Base-by-base conservation (phyloP, 116 monocot species). In the Papilionanthe hybrid region DNA sequence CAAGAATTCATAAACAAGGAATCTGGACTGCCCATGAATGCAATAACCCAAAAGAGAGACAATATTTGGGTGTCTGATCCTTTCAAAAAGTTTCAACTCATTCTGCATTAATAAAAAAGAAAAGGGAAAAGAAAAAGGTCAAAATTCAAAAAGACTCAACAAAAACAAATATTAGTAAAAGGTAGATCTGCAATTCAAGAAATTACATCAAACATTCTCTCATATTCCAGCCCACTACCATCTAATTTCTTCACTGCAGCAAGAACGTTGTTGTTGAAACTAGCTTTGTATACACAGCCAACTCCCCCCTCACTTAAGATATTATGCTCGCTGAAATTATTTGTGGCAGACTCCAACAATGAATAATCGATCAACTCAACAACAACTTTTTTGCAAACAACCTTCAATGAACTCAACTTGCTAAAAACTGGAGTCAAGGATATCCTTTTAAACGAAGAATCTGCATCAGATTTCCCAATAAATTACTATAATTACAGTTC, bases 1-100 rank as follows among this genome's bases (percentile, higher is more conserved):
- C 93, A 95, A 90, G 60, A 93, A 83, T 55, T 95, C 93, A 58
- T 99, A 99, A 25, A 99, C 86, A 72, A 99, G 86, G 83, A 99
- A 85, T 72, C 87, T 82, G n/a, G 78, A 89, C 25, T 89, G 87
- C 42, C 79, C 93, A 65, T 88, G 85, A 80, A 92, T 78, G 76
- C 86, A 91, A 66, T 90, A 91, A 72, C 99, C 99, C 83, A 91
- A 60, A 25, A 99, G 81, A 57, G 93, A 90, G 82, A 95, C 79
- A 80, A 99, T 87, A 79, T 99, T 99, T 5, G 90, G 90, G 86
- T 99, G 99, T 72, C 84, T 81, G 65, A 99, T 92, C 85, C 80
- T 90, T 77, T 92, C 86, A 23, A 95, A 80, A 80, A 99, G 81
- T 75, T 99, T 86, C 77, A 99, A 69, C 85, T 99, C 99, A 83